phyloP scores from a whole-genome alignment of 441 rosid species.

The Eutrema salsugineum region DNA sequence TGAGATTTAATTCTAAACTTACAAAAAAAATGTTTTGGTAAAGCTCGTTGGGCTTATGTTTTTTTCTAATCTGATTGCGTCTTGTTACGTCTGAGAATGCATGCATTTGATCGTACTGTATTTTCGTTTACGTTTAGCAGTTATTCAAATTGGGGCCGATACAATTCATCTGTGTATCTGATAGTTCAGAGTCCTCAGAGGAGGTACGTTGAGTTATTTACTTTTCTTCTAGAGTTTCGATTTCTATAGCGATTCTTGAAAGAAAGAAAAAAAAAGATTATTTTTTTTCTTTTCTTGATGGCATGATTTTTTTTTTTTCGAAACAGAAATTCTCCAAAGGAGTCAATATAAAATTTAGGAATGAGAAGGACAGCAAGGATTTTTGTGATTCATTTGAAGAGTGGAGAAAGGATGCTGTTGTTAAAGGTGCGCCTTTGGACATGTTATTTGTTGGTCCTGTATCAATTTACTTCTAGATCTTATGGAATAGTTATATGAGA shows the following conservation, averaged over 20 bases:
- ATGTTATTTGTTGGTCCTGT: no score
- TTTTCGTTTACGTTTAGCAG: slow-evolving; percentile 38
- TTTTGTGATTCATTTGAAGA: slow-evolving; percentile 76
- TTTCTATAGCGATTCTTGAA: neutral
- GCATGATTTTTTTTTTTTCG: slow-evolving; percentile 26
- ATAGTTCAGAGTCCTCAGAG: slow-evolving; percentile 36
- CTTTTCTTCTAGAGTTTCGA: neutral
- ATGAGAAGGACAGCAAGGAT: slow-evolving; percentile 67
- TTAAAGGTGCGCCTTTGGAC: slow-evolving; percentile 57
- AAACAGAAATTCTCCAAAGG: slow-evolving; percentile 71
- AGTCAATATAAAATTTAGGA: slow-evolving; percentile 55
- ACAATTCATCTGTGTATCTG: slow-evolving; percentile 58
- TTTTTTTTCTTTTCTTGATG: slow-evolving; percentile 18
- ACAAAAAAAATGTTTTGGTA: neutral
- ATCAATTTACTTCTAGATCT: no score
- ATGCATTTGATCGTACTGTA: neutral
- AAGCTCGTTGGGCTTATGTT: neutral
- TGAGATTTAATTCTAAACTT: neutral
- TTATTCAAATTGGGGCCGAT: slow-evolving; percentile 67
- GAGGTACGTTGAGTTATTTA: slow-evolving; percentile 43
- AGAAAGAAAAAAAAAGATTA: neutral
- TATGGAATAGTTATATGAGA: no score
- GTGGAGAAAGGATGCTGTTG: slow-evolving; percentile 59
- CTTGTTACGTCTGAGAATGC: neutral
- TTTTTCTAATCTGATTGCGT: neutral